Percentiles rank a stretch among this genome's conserved stretches.
phyloP scores from a whole-genome alignment of 768 basidiomycete genomes.

The Cantharellus anzutake region DNA sequence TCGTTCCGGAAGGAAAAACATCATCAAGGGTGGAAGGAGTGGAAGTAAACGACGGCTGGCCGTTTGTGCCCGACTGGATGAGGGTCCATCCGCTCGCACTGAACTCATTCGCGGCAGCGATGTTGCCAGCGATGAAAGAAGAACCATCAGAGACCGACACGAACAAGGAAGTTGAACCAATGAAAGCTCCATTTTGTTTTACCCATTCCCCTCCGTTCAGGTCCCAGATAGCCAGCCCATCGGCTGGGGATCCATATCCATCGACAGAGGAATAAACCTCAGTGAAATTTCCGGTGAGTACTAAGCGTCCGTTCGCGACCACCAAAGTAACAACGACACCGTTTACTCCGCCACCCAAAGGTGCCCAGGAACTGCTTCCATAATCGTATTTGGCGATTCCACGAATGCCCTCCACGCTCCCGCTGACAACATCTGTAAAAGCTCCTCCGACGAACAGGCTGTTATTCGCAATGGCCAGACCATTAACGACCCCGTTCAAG shows the following conservation, averaged over 20 bases:
- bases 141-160: conserved; percentile 33
- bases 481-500: conserved; percentile 58
- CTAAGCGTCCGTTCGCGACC: conserved; percentile 30
- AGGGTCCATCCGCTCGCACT: conserved; percentile 68
- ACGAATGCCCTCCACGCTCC: conserved; percentile 32
- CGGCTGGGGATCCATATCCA: conserved; percentile 17
- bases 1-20: conserved; percentile 17
- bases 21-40: conserved; percentile 37
- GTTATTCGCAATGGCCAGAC: conserved; percentile 42
- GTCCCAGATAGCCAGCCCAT: conserved; percentile 67
- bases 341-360: conserved; percentile 56
- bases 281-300: conserved; percentile 58
- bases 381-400: conserved; percentile 60
- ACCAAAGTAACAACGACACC: conserved; percentile 50
- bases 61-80: conserved; percentile 42
- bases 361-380: conserved; percentile 38
- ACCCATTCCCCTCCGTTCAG: conserved; percentile 41
- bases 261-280: conserved; percentile 20
- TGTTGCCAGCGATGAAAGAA: conserved; percentile 54
- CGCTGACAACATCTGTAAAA: conserved; percentile 44
- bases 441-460: conserved; percentile 72
- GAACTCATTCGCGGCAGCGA: conserved; percentile 35
- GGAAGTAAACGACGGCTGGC: conserved; percentile 38
- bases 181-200: conserved; percentile 52
- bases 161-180: conserved; percentile 51